phyloP scores from a whole-genome alignment of 2,329 filamentous ascomycete species.

The Xenoacremonium recifei region DNA sequence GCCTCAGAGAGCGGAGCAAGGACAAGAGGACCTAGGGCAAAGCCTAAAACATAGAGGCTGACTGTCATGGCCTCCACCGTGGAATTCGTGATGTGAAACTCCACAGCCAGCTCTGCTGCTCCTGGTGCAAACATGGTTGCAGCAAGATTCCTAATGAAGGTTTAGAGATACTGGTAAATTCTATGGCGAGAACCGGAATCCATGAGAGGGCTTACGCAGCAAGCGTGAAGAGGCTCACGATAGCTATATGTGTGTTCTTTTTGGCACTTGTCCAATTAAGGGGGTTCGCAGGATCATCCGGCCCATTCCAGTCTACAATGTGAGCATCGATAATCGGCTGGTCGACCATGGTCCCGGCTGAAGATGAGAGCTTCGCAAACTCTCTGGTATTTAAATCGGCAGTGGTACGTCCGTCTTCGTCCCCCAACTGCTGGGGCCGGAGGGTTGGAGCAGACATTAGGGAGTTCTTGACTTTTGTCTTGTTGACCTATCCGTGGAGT shows the following conservation, averaged over 20 bases:
- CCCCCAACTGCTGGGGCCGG: too few relatives aligned
- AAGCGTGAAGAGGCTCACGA: conserved; percentile 46
- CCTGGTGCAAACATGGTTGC: conserved; percentile 23
- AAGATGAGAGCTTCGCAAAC: neutral
- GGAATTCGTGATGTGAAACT: conserved; percentile 12
- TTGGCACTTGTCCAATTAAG: conserved; percentile 59
- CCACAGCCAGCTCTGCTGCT: conserved; percentile 8
- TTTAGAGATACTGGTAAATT: neutral
- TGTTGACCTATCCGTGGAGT: too few relatives aligned
- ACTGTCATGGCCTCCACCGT: conserved; percentile 14
- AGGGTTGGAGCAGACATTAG: too few relatives aligned
- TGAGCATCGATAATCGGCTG: neutral
- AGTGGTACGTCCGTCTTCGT: too few relatives aligned
- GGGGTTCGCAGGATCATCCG: conserved; percentile 59
- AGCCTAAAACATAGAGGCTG: conserved; percentile 13
- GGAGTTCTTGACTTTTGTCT: too few relatives aligned
- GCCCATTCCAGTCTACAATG: conserved; percentile 59
- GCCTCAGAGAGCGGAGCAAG: conserved; percentile 18
- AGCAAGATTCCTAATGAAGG: conserved; percentile 12
- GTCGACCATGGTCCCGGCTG: neutral
- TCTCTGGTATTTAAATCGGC: neutral
- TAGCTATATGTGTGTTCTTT: conserved; percentile 39
- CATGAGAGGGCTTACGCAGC: conserved; percentile 5
- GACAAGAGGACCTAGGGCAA: conserved; percentile 16
- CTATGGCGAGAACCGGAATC: neutral